Evolutionary conservation across 208 protist species (phyloP), one percentile per base, ranked within the genome.

Genomic region (Trypanosomatidae sp.): DNA sequence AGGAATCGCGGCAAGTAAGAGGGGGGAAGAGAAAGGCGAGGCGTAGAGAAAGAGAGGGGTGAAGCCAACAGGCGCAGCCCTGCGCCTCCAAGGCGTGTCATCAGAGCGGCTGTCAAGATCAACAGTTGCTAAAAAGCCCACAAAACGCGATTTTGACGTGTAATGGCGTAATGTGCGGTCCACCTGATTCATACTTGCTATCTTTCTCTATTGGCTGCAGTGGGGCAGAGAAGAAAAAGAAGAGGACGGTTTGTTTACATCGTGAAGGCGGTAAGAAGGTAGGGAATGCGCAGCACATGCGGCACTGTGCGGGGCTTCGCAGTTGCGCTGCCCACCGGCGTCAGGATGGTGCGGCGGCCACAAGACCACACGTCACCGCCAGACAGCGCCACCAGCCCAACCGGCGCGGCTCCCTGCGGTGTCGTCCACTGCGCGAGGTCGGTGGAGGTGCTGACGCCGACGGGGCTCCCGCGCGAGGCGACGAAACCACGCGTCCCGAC

Each of bases 401-500:
- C 78, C 10, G 73, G 78, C 1, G 72, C 53, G 0, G 62, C 39
- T 17, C 73, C 69, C 19, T 62, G 78, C n/a, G 71, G 73, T 1
- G 66, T 71, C 7, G 30, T 73, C 78, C 78, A 83, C 10, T 59
- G 50, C 33, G 58, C 74, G 17, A 83, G 41, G 30, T 71, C 81
- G 4, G 36, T 64, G 8, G 87, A 92, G 13, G 79, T 81, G 72
- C 89, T 91, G 2, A 87, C 76, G 43, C 91, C 91, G 10, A 84
- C 74, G 39, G 36, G 55, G 78, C 91, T 90, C 9, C 84, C 83
- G 33, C 91, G 83, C 10, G 70, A 69, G 39, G 69, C 88, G 71
- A 56, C n/a, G 71, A 43, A 88, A 52, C 25, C 74, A 72, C 73
- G 86, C 66, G 15, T 22, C n/a, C 28, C 69, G 53, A 36, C 71